Conservation (phyloP, 2,329 filamentous ascomycete genomes). For the Helotiales sp. region DNA sequence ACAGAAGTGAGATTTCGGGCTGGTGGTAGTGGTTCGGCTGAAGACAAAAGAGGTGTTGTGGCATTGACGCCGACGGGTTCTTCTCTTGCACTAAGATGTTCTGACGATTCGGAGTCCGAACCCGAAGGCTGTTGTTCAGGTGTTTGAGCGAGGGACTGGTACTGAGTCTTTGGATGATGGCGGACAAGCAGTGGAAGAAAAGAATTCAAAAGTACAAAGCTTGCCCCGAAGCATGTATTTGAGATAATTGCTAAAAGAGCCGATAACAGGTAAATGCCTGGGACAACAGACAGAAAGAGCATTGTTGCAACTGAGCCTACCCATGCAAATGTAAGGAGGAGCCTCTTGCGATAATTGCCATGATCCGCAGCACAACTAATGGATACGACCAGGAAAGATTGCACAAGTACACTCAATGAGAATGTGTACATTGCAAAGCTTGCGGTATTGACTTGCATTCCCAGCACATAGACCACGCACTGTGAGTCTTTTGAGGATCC, state of each 20-base stretch:
- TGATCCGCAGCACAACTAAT: conserved; percentile 97
- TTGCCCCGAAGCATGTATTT: conserved; percentile 92
- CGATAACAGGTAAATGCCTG: conserved; percentile 76
- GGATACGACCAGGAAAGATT: conserved; percentile 88
- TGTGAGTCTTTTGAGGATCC: conserved; percentile 51
- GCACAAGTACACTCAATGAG: conserved; percentile 84
- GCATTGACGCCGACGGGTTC: conserved; percentile 39
- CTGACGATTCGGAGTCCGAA: conserved; percentile 18
- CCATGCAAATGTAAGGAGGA: conserved; percentile 83
- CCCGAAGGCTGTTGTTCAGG: conserved; percentile 27
- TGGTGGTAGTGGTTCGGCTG: conserved; percentile 35
- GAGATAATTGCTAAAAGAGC: conserved; percentile 84
- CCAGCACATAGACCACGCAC: conserved; percentile 81
- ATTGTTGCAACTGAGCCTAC: conserved; percentile 81
- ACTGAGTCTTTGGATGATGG: conserved; percentile 59
- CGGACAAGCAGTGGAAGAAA: conserved; percentile 90
- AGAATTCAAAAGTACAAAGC: conserved; percentile 92
- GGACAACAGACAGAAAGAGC: conserved; percentile 78
- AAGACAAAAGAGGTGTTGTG: conserved; percentile 47
- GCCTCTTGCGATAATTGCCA: conserved; percentile 84
- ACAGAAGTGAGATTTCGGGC: conserved; percentile 54
- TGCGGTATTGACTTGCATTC: conserved; percentile 88
- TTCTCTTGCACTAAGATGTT: conserved; percentile 10
- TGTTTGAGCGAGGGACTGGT: conserved; percentile 24
- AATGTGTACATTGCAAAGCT: conserved; percentile 99